Evolutionary conservation across 192 early-diverging fungal genomes (phyloP).

Genomic region (Mortierella alpina): DNA sequence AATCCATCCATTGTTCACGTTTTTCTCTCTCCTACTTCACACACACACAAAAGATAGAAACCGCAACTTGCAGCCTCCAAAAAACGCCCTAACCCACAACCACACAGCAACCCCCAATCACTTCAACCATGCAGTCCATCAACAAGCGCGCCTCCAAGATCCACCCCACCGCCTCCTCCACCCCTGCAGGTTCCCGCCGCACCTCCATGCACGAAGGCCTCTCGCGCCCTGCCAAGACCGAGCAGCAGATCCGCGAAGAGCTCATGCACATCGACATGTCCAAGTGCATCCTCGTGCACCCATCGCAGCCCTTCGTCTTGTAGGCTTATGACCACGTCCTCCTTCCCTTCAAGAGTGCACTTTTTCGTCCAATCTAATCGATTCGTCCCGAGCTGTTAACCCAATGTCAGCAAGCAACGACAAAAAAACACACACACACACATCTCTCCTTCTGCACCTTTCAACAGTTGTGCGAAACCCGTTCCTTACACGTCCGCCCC

Average conservation of each 20-base stretch:
- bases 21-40: not conserved
- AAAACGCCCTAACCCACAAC: not conserved
- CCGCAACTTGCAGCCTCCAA: not conserved
- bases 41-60: not conserved
- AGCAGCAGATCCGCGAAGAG: slow-evolving; percentile 32
- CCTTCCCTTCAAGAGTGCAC: not conserved
- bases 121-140: slow-evolving; percentile 16
- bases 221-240: not conserved
- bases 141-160: slow-evolving; percentile 32
- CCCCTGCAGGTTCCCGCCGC: slow-evolving; percentile 15
- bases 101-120: not conserved
- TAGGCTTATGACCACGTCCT: not conserved
- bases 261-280: slow-evolving; percentile 31
- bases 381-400: slow-evolving; percentile 15
- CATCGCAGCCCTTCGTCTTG: slow-evolving; percentile 42
- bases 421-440: not conserved
- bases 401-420: slow-evolving; percentile 12
- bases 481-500: not conserved
- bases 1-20: not conserved
- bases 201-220: slow-evolving; percentile 10
- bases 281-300: slow-evolving; percentile 25
- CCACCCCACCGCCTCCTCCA: slow-evolving; percentile 4
- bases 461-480: too few relatives aligned
- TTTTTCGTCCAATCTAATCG: slow-evolving; percentile 7
- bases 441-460: too few relatives aligned